Conservation (phyloP, 169 alveolate species). For the Fabrea salina region DNA sequence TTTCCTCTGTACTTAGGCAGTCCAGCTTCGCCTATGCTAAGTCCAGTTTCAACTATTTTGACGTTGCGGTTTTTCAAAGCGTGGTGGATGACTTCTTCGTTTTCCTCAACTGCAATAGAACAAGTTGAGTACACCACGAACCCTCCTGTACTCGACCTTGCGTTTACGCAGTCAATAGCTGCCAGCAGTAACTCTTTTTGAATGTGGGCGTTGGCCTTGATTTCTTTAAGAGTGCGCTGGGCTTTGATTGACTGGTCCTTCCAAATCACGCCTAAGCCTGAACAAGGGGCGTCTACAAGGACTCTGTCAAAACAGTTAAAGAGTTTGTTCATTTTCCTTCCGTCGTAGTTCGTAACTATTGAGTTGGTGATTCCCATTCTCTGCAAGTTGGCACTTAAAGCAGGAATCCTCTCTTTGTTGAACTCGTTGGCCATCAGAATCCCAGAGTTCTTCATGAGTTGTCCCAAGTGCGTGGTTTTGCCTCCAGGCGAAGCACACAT, state of each 20-base stretch:
- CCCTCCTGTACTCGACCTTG: constrained; percentile 94
- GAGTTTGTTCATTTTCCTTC: constrained; percentile 84
- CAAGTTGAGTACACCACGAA: constrained; percentile 97
- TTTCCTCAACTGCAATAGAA: constrained; percentile 95
- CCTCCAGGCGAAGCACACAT: constrained; percentile 99
- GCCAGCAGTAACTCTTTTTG: constrained; percentile 92
- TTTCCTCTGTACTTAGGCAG: constrained; percentile 87
- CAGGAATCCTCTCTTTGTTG: constrained; percentile 89
- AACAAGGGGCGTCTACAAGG: constrained; percentile 95
- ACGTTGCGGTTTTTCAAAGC: constrained; percentile 90
- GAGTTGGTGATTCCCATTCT: constrained; percentile 93
- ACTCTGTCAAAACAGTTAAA: constrained; percentile 91
- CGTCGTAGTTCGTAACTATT: constrained; percentile 91
- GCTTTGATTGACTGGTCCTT: constrained; percentile 94
- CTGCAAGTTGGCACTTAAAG: constrained; percentile 90
- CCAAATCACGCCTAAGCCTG: constrained; percentile 95
- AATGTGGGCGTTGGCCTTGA: constrained; percentile 89
- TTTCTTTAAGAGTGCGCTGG: constrained; percentile 81
- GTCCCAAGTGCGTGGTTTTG: constrained; percentile 93
- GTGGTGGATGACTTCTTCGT: constrained; percentile 95
- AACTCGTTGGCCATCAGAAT: constrained; percentile 92
- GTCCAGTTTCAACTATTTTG: constrained; percentile 84
- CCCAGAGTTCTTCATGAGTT: constrained; percentile 94
- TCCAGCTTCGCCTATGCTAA: constrained; percentile 92
- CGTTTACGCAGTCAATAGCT: constrained; percentile 91